phyloP scores from a whole-genome alignment of 2,329 filamentous ascomycete species.

The Xylariaceae sp. region DNA sequence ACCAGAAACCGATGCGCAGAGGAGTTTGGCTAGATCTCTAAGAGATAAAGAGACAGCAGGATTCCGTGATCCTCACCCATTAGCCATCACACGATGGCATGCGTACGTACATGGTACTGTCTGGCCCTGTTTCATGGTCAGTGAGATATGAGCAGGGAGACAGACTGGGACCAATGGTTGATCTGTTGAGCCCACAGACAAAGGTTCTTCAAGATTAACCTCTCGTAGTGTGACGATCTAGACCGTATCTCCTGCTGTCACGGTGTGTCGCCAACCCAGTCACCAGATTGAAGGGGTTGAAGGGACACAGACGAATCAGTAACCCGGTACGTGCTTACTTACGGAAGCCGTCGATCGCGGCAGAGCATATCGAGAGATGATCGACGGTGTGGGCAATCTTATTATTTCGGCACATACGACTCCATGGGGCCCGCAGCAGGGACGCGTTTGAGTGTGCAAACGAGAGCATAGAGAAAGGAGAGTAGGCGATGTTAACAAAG shows the following conservation, averaged over 20 bases:
- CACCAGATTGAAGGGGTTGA: neutral
- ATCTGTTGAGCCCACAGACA: neutral
- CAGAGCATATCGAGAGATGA: constrained; percentile 7
- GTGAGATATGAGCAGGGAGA: neutral
- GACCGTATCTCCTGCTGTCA: neutral
- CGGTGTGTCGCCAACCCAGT: neutral
- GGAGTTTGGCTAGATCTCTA: neutral
- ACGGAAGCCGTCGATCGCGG: constrained; percentile 13
- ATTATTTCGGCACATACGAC: constrained; percentile 11
- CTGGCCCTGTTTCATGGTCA: neutral
- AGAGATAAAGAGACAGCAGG: neutral
- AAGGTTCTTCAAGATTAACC: neutral
- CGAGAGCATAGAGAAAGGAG: neutral
- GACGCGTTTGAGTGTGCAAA: neutral
- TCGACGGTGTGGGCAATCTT: constrained; percentile 13
- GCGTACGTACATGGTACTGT: neutral
- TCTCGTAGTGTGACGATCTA: neutral
- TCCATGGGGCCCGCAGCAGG: constrained; percentile 2
- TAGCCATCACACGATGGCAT: neutral
- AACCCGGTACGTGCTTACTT: constrained; percentile 2
- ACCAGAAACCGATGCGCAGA: constrained; percentile 9
- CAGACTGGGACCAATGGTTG: neutral
- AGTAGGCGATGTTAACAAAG: neutral
- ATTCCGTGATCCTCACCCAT: neutral
- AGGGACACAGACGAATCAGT: neutral